phyloP scores from a whole-genome alignment of 2,329 filamentous ascomycete genomes.

The Trichophyton simii region DNA sequence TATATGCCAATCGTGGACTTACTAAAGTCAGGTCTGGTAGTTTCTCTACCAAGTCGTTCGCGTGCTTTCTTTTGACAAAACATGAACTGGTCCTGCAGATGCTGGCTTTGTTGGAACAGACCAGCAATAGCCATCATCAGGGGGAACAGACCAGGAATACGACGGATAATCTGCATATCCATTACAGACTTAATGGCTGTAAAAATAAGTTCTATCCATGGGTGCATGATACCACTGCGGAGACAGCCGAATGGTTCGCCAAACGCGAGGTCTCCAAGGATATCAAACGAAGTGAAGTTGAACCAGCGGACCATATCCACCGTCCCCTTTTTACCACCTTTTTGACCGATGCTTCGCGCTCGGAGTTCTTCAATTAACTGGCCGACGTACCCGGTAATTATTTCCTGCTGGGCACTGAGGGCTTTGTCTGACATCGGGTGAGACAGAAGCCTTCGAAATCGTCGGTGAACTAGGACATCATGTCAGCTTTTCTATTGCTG shows the following conservation, averaged over 20 bases:
- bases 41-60: neutral
- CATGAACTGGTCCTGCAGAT: neutral
- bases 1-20: neutral
- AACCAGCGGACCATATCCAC: slow-evolving; percentile 21
- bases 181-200: slow-evolving; percentile 9
- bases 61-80: neutral
- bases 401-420: neutral
- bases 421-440: neutral
- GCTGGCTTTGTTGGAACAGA: neutral
- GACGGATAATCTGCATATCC: neutral
- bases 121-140: neutral
- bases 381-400: neutral
- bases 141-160: neutral
- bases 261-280: slow-evolving; percentile 23
- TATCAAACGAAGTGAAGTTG: slow-evolving; percentile 23
- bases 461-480: neutral
- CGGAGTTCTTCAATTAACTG: neutral
- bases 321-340: neutral
- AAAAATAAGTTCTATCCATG: slow-evolving; percentile 19
- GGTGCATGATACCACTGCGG: slow-evolving; percentile 16
- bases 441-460: neutral
- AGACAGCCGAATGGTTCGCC: slow-evolving; percentile 23
- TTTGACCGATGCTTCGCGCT: neutral
- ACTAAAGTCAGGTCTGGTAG: neutral
- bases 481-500: neutral